phyloP scores from a whole-genome alignment of 2,329 filamentous ascomycete genomes.

The Nemania diffusa region DNA sequence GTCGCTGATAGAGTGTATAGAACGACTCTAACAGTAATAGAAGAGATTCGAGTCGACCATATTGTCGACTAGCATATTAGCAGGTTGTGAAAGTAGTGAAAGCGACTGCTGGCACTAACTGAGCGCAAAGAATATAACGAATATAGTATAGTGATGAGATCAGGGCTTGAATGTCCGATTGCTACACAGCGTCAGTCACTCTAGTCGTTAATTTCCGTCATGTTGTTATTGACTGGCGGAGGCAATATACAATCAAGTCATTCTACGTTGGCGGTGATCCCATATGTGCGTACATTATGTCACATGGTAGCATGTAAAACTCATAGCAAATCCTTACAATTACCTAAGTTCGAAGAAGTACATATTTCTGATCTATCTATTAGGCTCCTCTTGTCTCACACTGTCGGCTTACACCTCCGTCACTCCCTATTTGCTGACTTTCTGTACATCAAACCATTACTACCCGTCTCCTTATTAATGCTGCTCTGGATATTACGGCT shows the following conservation, averaged over 20 bases:
- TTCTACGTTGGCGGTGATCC: background rate
- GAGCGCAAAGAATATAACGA: background rate
- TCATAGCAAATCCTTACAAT: background rate
- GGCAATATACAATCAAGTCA: background rate
- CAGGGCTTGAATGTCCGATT: no score
- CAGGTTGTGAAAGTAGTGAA: background rate
- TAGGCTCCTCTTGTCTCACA: background rate
- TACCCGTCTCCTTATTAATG: background rate
- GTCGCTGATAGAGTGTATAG: background rate
- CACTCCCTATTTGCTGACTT: background rate
- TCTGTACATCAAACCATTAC: background rate
- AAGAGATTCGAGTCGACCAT: background rate
- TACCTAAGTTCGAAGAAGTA: background rate
- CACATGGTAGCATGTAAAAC: background rate
- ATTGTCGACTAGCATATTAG: background rate
- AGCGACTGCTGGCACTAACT: background rate
- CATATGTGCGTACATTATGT: background rate
- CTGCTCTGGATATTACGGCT: background rate
- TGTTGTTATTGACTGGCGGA: background rate
- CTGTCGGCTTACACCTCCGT: background rate
- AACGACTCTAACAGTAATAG: background rate
- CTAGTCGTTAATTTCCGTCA: background rate
- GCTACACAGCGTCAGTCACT: background rate
- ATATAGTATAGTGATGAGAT: background rate
- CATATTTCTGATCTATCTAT: background rate